Percentiles rank a stretch among this genome's conserved stretches.
phyloP scores from a whole-genome alignment of 805 yeast genomes.

The Spencermartinsiella europaea region DNA sequence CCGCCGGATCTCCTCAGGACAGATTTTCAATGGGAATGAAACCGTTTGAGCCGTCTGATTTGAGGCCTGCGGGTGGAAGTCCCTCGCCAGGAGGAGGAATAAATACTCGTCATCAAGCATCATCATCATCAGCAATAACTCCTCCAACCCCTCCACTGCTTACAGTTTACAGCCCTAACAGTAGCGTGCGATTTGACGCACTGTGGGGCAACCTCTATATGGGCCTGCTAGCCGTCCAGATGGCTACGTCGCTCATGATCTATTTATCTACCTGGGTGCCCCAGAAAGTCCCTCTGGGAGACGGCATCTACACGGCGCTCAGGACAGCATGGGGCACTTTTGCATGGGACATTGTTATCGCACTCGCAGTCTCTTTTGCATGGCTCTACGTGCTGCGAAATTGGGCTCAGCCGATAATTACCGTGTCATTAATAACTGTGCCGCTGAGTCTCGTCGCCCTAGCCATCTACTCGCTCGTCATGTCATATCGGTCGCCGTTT shows the following conservation, averaged over 20 bases:
- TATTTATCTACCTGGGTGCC: constrained; percentile 27
- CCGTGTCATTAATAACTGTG: constrained; percentile 25
- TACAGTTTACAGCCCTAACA: background rate
- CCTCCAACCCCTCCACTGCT: background rate
- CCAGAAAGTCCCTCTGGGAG: constrained; percentile 22
- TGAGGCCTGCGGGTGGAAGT: constrained; percentile 1
- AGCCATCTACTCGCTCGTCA: constrained; percentile 26
- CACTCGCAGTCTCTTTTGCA: constrained; percentile 23
- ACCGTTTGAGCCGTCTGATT: constrained; percentile 12
- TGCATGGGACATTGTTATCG: constrained; percentile 20
- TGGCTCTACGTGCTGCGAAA: constrained; percentile 28
- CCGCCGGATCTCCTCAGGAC: background rate
- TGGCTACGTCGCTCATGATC: constrained; percentile 28
- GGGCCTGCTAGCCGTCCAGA: constrained; percentile 23
- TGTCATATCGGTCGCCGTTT: constrained; percentile 29
- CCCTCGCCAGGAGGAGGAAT: background rate
- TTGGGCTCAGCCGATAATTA: constrained; percentile 26
- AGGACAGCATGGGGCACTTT: constrained; percentile 23
- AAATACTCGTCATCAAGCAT: background rate
- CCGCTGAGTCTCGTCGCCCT: constrained; percentile 27
- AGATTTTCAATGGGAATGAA: constrained; percentile 7
- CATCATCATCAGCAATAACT: constrained; percentile 11
- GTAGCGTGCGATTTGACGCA: constrained; percentile 17
- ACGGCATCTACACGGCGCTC: constrained; percentile 26
- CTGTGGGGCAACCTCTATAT: constrained; percentile 26